Evolutionary conservation across 129 eudicot species (phyloP), one percentile per base, ranked within the genome.

Genomic region (Pseudognaphalium luteoalbum): DNA sequence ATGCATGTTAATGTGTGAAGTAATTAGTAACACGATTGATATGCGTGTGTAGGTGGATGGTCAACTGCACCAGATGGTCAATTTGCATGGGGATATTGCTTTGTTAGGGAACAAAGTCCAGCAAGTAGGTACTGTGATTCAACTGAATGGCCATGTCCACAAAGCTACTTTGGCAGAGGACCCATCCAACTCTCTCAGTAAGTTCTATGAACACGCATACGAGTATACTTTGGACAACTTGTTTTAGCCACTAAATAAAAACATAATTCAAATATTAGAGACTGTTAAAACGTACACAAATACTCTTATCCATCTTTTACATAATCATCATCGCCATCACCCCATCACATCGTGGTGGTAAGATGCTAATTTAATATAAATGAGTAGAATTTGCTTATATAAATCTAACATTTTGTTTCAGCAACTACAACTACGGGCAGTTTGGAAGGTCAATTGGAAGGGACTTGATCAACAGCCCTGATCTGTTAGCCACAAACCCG

Each of bases 11-110:
- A 6, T n/a, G 25, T n/a, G 3, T 56, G 61, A 17, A 56, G 25
- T 63, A 30, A 63, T 42, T 10, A 42, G 28, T 25, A 25, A 42
- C 5, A 14, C 41, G 20, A 63, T 30, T 33, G 17, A 30, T 63
- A 5, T 63, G 21, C 10, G 7, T 15, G 21, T 32, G 1, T 56
- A 68, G 75, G 81, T 81, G 79, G 71, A 88, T 85, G 89, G 92
- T 0, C 82, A 65, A 52, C 34, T 58, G 92, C 92, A 66, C 89
- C 86, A 33, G 92, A 85, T 71, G 92, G 92, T 58, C 89, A 69
- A 72, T 88, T 70, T 85, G 84, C 92, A 12, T 85, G 89, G 89
- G 92, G 92, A 47, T 88, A 88, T 72, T 88, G 87, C 73, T 83
- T 83, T 47, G 73, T 82, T 16, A 80, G 73, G 4, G 86, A 87